Conservation (phyloP, 768 basidiomycete genomes). For the Hypholoma fasciculare region DNA sequence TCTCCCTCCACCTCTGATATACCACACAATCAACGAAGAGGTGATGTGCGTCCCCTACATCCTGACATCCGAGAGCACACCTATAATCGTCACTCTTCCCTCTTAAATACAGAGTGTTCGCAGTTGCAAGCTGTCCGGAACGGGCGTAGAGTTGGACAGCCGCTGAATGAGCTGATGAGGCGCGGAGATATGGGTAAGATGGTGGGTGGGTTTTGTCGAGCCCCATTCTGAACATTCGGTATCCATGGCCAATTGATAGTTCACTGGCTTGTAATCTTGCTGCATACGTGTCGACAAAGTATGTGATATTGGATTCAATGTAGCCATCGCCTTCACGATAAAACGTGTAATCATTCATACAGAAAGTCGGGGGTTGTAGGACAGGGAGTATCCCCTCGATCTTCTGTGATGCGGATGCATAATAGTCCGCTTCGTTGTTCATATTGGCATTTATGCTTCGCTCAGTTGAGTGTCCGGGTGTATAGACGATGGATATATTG, state of each 20-base stretch:
- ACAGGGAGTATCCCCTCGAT: not conserved
- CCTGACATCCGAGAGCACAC: conserved; percentile 10
- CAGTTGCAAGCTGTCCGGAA: conserved; percentile 21
- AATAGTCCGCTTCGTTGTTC: conserved; percentile 13
- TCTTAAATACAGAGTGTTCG: not conserved
- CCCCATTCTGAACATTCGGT: conserved; percentile 3
- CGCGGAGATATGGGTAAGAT: conserved; percentile 13
- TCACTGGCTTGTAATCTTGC: not conserved
- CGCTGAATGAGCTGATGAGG: conserved; percentile 18
- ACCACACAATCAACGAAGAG: conserved; percentile 5
- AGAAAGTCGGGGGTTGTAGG: conserved; percentile 4
- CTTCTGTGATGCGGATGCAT: conserved; percentile 1
- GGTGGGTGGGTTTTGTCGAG: conserved; percentile 1
- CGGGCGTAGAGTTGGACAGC: conserved; percentile 19
- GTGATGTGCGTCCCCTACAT: conserved; percentile 1
- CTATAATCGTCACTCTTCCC: not conserved
- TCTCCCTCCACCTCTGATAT: not conserved
- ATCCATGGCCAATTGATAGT: not conserved
- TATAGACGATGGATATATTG: not conserved
- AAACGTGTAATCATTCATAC: conserved; percentile 11
- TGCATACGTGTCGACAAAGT: not conserved
- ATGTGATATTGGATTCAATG: conserved; percentile 7
- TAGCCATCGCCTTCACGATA: not conserved
- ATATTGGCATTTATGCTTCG: not conserved
- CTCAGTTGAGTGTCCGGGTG: conserved; percentile 1